phyloP scores from a whole-genome alignment of 495 filamentous ascomycete species.

The Chaetomidium leptoderma region DNA sequence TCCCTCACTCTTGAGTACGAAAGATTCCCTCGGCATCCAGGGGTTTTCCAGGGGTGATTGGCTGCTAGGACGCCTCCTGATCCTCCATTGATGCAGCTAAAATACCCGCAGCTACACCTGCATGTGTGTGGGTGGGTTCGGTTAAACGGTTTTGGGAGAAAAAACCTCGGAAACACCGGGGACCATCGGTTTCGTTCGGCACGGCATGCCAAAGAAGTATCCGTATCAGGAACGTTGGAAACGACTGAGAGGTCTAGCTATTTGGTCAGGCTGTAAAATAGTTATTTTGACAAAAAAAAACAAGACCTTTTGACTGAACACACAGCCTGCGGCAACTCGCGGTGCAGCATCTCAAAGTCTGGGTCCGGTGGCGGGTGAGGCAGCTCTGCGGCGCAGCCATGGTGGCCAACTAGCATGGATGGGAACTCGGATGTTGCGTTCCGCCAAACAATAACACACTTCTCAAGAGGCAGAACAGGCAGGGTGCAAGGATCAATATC shows the following conservation, averaged over 20 bases:
- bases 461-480: neutral
- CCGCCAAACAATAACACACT: neutral
- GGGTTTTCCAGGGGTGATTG: neutral
- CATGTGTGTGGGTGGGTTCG: conserved; percentile 3
- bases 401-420: too few relatives aligned
- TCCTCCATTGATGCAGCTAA: neutral
- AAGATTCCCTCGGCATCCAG: conserved; percentile 7
- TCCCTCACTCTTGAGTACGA: too few relatives aligned
- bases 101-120: conserved; percentile 2
- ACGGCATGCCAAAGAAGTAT: neutral
- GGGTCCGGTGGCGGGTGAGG: neutral
- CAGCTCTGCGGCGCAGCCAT: neutral
- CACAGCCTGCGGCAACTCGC: neutral
- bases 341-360: neutral
- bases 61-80: neutral
- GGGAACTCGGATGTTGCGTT: neutral
- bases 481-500: neutral
- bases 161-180: neutral
- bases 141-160: conserved; percentile 1
- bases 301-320: too few relatives aligned
- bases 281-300: too few relatives aligned
- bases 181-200: neutral
- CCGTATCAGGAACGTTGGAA: neutral
- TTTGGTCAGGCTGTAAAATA: too few relatives aligned
- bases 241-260: too few relatives aligned